Conservation (phyloP, 1,284 basidiomycete species). For the Cutaneotrichosporon cutaneum region DNA sequence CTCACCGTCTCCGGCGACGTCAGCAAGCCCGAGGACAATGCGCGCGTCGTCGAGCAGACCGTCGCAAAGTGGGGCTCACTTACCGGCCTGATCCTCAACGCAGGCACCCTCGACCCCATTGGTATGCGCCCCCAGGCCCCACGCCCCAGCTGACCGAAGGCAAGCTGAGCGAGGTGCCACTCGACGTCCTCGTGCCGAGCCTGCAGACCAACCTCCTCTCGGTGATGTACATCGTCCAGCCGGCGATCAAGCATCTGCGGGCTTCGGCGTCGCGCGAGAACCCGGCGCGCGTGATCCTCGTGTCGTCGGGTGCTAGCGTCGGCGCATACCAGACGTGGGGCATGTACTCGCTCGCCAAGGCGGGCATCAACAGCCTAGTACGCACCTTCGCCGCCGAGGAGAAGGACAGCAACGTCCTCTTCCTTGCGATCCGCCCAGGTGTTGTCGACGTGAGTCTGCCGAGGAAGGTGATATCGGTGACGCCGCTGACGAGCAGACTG, state of each 20-base stretch:
- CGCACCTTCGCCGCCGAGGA: slow-evolving; percentile 58
- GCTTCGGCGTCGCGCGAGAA: slow-evolving; percentile 36
- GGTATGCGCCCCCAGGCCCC: slow-evolving; percentile 30
- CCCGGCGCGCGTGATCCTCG: slow-evolving; percentile 53
- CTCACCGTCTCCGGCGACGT: slow-evolving; percentile 53
- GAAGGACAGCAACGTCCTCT: slow-evolving; percentile 45
- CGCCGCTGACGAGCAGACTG: slow-evolving; percentile 22
- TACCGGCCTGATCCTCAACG: slow-evolving; percentile 57
- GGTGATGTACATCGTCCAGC: slow-evolving; percentile 54
- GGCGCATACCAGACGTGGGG: slow-evolving; percentile 56
- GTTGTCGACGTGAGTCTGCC: slow-evolving; percentile 54
- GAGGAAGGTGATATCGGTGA: background rate
- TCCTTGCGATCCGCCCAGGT: slow-evolving; percentile 57
- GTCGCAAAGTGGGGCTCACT: slow-evolving; percentile 53
- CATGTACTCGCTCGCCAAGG: slow-evolving; percentile 55
- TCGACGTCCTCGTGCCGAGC: slow-evolving; percentile 30
- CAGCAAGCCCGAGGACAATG: slow-evolving; percentile 42
- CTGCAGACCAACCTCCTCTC: slow-evolving; percentile 58
- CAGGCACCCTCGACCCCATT: slow-evolving; percentile 55
- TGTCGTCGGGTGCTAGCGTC: slow-evolving; percentile 57
- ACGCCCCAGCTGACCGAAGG: slow-evolving; percentile 17
- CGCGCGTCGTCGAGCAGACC: slow-evolving; percentile 46
- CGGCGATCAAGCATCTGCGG: slow-evolving; percentile 55
- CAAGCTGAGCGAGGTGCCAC: slow-evolving; percentile 37
- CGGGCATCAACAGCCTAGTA: slow-evolving; percentile 57